These are phyloP conservation scores for Microbotryomycetes sp. DNA, from an alignment of 1,284 basidiomycete species.

Conservation along the genomic window DNA sequence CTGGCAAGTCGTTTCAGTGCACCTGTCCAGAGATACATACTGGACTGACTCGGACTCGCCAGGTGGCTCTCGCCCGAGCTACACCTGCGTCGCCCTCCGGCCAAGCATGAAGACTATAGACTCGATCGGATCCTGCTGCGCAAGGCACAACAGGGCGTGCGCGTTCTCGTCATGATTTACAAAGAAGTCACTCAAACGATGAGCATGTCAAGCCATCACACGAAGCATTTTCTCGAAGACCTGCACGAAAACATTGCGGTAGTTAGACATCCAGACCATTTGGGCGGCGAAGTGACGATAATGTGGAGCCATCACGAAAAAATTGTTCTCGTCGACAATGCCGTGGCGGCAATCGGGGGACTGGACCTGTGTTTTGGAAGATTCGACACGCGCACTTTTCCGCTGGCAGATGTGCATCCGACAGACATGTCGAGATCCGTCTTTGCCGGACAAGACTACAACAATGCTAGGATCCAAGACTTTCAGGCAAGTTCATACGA, in stretches of 20 bases:
- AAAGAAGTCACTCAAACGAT: constrained; percentile 88
- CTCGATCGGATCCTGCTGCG: constrained; percentile 73
- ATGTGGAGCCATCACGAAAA: constrained; percentile 43
- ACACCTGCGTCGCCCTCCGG: constrained; percentile 81
- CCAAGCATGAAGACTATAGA: constrained; percentile 71
- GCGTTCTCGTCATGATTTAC: constrained; percentile 63
- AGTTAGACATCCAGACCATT: constrained; percentile 47
- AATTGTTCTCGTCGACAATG: constrained; percentile 65
- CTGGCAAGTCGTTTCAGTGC: constrained; percentile 16
- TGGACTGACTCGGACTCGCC: constrained; percentile 58
- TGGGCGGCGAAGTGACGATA: constrained; percentile 63
- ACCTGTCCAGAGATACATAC: constrained; percentile 54
- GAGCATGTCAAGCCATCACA: constrained; percentile 40
- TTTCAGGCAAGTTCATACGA: constrained; percentile 73
- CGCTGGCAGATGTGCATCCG: constrained; percentile 81
- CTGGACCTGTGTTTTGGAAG: constrained; percentile 58
- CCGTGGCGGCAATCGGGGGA: constrained; percentile 30
- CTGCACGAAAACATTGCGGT: constrained; percentile 77
- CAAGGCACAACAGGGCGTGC: constrained; percentile 84
- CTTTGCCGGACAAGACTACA: constrained; percentile 69
- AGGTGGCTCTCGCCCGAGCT: constrained; percentile 76
- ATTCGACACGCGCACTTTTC: constrained; percentile 67
- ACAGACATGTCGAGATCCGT: constrained; percentile 70
- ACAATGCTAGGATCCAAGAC: constrained; percentile 46
- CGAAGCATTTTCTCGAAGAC: constrained; percentile 32